Base-by-base conservation (phyloP, 2,329 filamentous ascomycete genomes). In the Didymella sp. region DNA sequence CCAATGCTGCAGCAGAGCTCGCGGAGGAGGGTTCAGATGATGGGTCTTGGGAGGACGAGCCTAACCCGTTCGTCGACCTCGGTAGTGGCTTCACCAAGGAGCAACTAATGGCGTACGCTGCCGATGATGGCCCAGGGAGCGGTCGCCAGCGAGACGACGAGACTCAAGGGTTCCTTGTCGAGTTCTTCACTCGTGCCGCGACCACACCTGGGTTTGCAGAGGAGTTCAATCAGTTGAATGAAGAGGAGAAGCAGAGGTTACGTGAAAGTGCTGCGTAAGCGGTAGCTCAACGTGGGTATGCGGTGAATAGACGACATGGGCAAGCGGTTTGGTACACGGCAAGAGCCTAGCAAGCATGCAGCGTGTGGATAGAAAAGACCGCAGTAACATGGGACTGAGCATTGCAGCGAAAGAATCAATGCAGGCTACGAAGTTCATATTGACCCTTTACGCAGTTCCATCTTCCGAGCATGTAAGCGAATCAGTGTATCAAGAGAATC, bases 131-230 rank as follows among this genome's bases (percentile, higher is more conserved):
- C 2, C 78, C 79, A 0, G 78, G 78, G 42, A 71, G 41, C 7
- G 63, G 77, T 71, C 86, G 92, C 50, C 86, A 89, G 70, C 85
- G 88, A 30, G 94, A 98, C 72, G 92, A 97, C 71, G 92, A 96
- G 81, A 96, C 93, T 7, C 91, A 96, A 73, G 85, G 84, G 4
- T 96, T 92, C 74, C 80, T 98, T 43, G 83, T 87, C 1, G 87
- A 93, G 13, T 97, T 96, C 79, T 97, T 97, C 78, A 80, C 78
- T 40, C 77, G 80, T 38, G 80, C 82, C 41, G 82, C 80, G 13
- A 73, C 77, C n/a, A 83, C 82, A 62, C 76, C 79, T 2, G 83
- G 78, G 12, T 88, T 88, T 68, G 77, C 77, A 25, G 81, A 82
- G 46, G 72, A 85, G 22, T 88, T 85, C 72, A 76, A 72, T 15